Evolutionary conservation across 345 rosid genomes (phyloP), one percentile per base, ranked within the genome.

Genomic region (Citrus hindsii): DNA sequence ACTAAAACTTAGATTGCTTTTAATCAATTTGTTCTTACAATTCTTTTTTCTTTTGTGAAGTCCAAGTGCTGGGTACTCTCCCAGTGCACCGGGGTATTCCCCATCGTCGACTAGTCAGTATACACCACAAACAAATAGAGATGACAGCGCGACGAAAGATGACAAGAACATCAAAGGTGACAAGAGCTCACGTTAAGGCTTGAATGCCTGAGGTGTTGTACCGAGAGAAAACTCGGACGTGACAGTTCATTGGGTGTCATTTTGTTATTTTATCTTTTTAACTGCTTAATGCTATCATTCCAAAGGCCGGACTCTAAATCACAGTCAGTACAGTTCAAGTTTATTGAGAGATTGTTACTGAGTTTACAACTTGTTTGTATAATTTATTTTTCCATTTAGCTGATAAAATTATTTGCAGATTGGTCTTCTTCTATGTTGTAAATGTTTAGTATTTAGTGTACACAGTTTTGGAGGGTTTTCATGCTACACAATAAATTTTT

Each of bases 61-160:
- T 82, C 90, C 89, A 8, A 89, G 90, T 82, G 90, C 89, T 1
- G 92, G 90, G 42, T 89, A 89, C 61, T 87, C 92, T 1, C 92
- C 92, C 9, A 87, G 89, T 82, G 91, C 92, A 3, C 92, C 92
- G 0, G 89, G 92, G 37, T 89, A 87, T 76, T 89, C 89, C 4
- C 92, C 90, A 4, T 81, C 90, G 18, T 89, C 92, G 3, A 83
- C 89, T 30, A 85, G 90, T 80, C 92, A 89, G 78, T 86, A 84
- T 79, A 86, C 90, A 30, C 92, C 89, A 48, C 87, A 86, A 67
- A 79, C 88, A 13, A 84, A 85, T 30, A 84, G 85, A 79, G 90
- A 84, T 71, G 90, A 86, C 71, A 78, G 63, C 70, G 51, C 80
- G 76, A 74, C 55, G 8, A 85, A 86, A 78, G 89, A 83, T 72